A percentile compares a stretch with the other conserved stretches of the same genome.
These are phyloP conservation scores for Tuber aestivum DNA, from an alignment of 495 filamentous ascomycete species.

Conservation along the genomic window DNA sequence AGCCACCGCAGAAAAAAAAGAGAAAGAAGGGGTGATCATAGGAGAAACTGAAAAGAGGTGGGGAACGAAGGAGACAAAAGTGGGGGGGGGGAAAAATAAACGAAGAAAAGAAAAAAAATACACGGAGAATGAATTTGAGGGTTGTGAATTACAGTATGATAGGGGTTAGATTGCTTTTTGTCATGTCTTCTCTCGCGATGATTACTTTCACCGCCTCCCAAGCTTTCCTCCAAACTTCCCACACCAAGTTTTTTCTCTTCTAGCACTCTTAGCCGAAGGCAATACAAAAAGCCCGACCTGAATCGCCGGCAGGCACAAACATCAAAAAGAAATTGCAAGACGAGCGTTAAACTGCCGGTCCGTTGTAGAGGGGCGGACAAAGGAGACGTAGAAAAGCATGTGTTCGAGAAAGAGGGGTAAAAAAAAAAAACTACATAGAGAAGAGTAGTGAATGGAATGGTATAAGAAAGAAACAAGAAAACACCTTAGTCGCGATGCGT, in stretches of 20 bases:
- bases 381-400: conserved; percentile 16
- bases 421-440: neutral
- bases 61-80: neutral
- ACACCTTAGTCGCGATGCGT: conserved; percentile 33
- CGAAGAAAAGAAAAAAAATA: neutral
- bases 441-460: conserved; percentile 30
- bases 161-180: neutral
- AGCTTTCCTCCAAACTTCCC: neutral
- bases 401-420: neutral
- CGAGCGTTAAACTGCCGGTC: neutral
- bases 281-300: neutral
- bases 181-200: neutral
- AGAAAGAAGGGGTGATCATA: conserved; percentile 24
- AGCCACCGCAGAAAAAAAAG: conserved; percentile 32
- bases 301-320: neutral
- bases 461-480: conserved; percentile 19
- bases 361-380: conserved; percentile 11
- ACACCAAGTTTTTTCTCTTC: neutral
- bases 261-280: neutral
- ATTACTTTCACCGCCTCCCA: neutral
- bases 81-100: conserved; percentile 21
- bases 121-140: neutral
- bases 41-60: neutral
- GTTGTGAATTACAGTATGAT: conserved; percentile 3
- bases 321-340: neutral